Conservation (phyloP, 352 stramenopile species). For the Phytophthora cryptogea region DNA sequence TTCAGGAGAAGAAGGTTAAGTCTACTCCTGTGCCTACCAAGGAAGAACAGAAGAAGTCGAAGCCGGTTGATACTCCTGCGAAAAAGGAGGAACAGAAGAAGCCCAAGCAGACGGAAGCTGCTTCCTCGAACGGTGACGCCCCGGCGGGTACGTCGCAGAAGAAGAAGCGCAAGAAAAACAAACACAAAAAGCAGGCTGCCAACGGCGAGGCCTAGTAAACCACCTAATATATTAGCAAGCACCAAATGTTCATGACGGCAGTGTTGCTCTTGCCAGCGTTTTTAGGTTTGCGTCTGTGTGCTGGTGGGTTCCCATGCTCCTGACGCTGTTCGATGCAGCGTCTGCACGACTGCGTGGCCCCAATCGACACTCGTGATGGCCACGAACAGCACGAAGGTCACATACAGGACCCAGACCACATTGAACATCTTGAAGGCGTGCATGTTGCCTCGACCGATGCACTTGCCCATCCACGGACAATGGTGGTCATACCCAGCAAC, state of each 20-base stretch:
- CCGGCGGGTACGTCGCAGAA: slow-evolving; percentile 41
- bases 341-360: slow-evolving; percentile 41
- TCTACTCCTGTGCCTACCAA: slow-evolving; percentile 25
- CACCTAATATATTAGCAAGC: slow-evolving; percentile 32
- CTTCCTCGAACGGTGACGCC: slow-evolving; percentile 6
- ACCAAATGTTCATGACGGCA: neutral
- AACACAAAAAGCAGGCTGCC: slow-evolving; percentile 33
- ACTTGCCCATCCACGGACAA: slow-evolving; percentile 95
- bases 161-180: slow-evolving; percentile 69
- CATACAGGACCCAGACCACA: slow-evolving; percentile 77
- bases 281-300: slow-evolving; percentile 11
- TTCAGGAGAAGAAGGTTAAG: slow-evolving; percentile 43
- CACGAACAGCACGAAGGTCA: slow-evolving; percentile 77
- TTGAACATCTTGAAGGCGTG: slow-evolving; percentile 92
- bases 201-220: slow-evolving; percentile 22
- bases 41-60: slow-evolving; percentile 37
- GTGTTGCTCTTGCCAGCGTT: neutral
- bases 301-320: slow-evolving; percentile 26
- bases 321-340: slow-evolving; percentile 37
- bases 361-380: slow-evolving; percentile 64
- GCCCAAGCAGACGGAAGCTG: neutral
- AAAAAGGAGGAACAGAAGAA: slow-evolving; percentile 30
- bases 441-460: slow-evolving; percentile 92
- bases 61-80: slow-evolving; percentile 14
- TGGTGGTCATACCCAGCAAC: slow-evolving; percentile 91